These are phyloP conservation scores for Clarireedia homoeocarpa DNA, from an alignment of 2,329 filamentous ascomycete species.

Conservation along the genomic window DNA sequence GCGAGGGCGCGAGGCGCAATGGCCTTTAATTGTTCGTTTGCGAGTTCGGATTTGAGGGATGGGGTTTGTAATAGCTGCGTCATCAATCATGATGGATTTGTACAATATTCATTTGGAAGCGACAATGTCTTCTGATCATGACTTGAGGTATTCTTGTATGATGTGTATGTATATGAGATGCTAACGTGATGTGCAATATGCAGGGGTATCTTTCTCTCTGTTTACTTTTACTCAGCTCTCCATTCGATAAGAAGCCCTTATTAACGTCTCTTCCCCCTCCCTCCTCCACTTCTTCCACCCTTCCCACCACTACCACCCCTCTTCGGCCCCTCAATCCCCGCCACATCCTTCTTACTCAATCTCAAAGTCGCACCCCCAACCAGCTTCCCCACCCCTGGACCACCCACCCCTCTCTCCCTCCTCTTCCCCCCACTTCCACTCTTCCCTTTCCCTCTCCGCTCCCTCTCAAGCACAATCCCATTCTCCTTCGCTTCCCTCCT, in stretches of 20 bases:
- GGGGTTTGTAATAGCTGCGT: not conserved
- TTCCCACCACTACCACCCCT: slow-evolving; percentile 30
- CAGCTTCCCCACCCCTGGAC: slow-evolving; percentile 73
- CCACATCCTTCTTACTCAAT: slow-evolving; percentile 70
- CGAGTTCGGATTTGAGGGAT: not conserved
- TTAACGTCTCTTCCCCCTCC: slow-evolving; percentile 1
- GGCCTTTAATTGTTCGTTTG: not conserved
- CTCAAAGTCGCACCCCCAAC: slow-evolving; percentile 64
- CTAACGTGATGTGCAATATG: not conserved
- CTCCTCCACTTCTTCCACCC: slow-evolving; percentile 22
- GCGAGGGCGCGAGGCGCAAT: not conserved
- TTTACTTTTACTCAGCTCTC: not conserved
- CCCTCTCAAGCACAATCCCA: slow-evolving; percentile 73
- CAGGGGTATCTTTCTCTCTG: not conserved
- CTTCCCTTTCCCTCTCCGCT: slow-evolving; percentile 38
- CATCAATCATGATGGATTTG: not conserved
- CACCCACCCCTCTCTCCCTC: slow-evolving; percentile 49
- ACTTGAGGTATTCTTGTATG: not conserved
- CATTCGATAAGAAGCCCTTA: not conserved
- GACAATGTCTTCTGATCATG: not conserved
- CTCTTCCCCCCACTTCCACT: slow-evolving; percentile 48
- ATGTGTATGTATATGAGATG: not conserved
- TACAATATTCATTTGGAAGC: not conserved
- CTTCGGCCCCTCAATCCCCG: slow-evolving; percentile 53
- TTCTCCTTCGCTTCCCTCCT: slow-evolving; percentile 79